Evolutionary conservation across 2,329 filamentous ascomycete species (phyloP), one percentile per base, ranked within the genome.

Genomic region (Alternaria arbusti): DNA sequence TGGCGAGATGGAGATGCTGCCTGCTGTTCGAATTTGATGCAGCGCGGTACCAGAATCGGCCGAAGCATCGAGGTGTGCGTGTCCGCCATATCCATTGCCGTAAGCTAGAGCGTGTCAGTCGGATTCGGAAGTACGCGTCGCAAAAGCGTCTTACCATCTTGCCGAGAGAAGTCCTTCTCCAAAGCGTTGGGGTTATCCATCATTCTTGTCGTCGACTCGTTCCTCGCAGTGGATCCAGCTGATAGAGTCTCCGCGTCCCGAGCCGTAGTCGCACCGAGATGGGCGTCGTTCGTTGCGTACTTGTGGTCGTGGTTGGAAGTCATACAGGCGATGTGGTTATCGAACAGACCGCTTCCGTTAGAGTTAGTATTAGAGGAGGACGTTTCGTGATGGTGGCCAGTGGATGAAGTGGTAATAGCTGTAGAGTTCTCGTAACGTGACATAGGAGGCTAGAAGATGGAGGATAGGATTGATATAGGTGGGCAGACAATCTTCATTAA

Each of bases 1-100:
- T 3, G 85, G 85, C 5, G 82, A 83, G 70, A 86, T 86, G 49
- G 84, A 85, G 51, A 86, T 82, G 73, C 84, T 86, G 62, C 86
- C 85, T 26, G 85, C 84, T 2, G 86, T 87, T 28, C 82, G 79
- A 15, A 79, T 78, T 46, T 75, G 74, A 47, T 66, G 67, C 49
- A 78, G 64, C 10, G 77, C 75, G 22, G 68, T 66, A 44, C 76
- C 69, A 25, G 76, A 77, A 36, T 78, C 76, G 20, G 73, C 68
- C 23, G 45, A 63, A 13, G 57, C 57, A 32, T 75, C 72, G 11
- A 79, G 68, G 54, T 79, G 75, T 13, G 69, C 63, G 49, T 75
- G 72, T 15, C 67, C 69, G 3, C 58, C 64, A 43, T 69, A 75
- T 10, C 67, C 70, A 36, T 72, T 70, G 12, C 59, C 63, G 64